Conservation (phyloP, 768 basidiomycete species). For the Boletellus sp. region DNA sequence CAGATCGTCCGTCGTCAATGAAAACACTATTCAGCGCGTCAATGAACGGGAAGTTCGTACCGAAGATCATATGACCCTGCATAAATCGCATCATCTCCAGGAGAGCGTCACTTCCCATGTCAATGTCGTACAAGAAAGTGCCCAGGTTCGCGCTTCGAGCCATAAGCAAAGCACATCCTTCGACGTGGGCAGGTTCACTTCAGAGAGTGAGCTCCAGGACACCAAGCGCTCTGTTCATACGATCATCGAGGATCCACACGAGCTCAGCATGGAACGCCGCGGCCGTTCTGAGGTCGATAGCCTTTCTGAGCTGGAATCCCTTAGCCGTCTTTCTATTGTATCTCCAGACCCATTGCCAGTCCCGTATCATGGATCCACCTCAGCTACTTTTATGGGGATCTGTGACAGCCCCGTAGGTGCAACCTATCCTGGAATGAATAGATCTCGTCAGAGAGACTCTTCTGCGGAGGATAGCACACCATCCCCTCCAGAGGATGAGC, state of each 20-base stretch:
- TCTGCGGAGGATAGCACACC: constrained; percentile 20
- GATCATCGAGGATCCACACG: constrained; percentile 28
- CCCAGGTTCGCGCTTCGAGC: constrained; percentile 11
- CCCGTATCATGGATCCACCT: constrained; percentile 40
- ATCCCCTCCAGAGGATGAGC: constrained; percentile 33
- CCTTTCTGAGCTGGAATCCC: constrained; percentile 24
- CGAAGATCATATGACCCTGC: constrained; percentile 18
- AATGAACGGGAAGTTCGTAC: constrained; percentile 11
- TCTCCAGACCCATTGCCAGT: constrained; percentile 46
- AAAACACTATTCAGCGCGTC: constrained; percentile 7
- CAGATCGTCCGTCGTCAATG: constrained; percentile 11
- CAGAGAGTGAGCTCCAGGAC: constrained; percentile 18
- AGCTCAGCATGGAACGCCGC: constrained; percentile 13
- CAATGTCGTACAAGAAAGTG: constrained; percentile 8
- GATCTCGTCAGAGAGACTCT: constrained; percentile 13
- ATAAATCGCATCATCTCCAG: constrained; percentile 10
- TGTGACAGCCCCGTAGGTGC: constrained; percentile 32
- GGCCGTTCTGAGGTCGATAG: constrained; percentile 14
- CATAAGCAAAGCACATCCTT: constrained; percentile 14
- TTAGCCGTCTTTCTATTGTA: constrained; percentile 25
- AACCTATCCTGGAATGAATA: constrained; percentile 9
- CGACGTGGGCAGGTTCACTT: constrained; percentile 14
- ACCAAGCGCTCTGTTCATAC: constrained; percentile 27
- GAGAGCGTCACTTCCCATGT: constrained; percentile 12
- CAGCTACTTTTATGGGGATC: constrained; percentile 28